Evolutionary conservation across 2,329 filamentous ascomycete species (phyloP).

Genomic region (Aspergillus cejpii): DNA sequence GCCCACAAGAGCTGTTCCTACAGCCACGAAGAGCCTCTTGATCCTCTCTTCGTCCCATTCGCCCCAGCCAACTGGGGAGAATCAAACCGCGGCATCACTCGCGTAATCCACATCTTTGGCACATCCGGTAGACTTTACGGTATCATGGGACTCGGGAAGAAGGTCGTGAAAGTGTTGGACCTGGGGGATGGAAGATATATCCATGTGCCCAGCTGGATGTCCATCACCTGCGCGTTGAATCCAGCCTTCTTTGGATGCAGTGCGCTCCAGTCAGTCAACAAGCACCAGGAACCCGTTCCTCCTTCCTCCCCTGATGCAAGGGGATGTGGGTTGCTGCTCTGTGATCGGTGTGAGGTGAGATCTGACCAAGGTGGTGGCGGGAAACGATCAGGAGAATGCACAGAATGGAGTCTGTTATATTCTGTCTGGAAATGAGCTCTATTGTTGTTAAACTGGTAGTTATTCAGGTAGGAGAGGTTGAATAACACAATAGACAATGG

Average conservation of each 20-base stretch:
- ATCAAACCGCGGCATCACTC: too few relatives aligned
- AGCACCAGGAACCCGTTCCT: constrained; percentile 12
- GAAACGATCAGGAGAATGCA: constrained; percentile 8
- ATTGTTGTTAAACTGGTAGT: constrained; percentile 8
- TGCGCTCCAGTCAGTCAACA: constrained; percentile 6
- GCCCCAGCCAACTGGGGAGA: not conserved
- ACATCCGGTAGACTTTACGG: constrained; percentile 40
- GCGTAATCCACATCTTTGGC: constrained; percentile 36
- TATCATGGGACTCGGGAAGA: constrained; percentile 35
- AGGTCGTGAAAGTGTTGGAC: constrained; percentile 30
- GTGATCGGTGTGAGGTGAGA: constrained; percentile 22
- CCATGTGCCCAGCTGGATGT: constrained; percentile 34
- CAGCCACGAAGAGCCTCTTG: constrained; percentile 2
- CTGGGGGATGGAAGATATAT: constrained; percentile 32
- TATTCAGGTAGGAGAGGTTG: not conserved
- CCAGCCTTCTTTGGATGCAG: constrained; percentile 36
- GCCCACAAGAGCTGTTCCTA: too few relatives aligned
- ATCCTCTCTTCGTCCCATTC: constrained; percentile 5
- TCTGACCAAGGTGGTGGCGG: constrained; percentile 16
- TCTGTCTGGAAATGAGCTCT: constrained; percentile 15
- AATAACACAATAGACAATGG: not conserved
- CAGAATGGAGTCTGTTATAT: constrained; percentile 22
- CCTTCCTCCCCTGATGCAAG: constrained; percentile 4
- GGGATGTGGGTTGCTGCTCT: constrained; percentile 29
- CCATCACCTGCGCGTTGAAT: constrained; percentile 31